These are phyloP conservation scores for Bauhinia variegata DNA, from an alignment of 306 rosid genomes.

Conservation along the genomic window DNA sequence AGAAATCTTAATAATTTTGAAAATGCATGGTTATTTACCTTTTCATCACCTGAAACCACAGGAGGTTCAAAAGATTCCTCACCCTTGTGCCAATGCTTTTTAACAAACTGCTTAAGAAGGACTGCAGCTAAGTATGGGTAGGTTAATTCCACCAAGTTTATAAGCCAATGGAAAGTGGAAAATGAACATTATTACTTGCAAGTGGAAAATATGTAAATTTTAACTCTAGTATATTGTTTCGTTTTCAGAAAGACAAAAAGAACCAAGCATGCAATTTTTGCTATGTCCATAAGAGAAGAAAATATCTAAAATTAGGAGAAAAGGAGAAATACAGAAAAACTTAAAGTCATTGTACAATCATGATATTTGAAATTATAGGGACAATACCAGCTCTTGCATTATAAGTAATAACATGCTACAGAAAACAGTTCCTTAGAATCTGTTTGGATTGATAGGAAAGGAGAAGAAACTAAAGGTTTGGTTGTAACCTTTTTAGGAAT, in stretches of 20 bases:
- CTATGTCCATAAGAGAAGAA: constrained; percentile 2
- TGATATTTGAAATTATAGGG: constrained; percentile 15
- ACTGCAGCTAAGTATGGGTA: constrained; percentile 90
- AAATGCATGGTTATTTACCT: constrained; percentile 50
- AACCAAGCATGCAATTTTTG: constrained; percentile 19
- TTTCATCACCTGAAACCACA: constrained; percentile 72
- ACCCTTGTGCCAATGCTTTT: constrained; percentile 91
- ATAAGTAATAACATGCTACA: constrained; percentile 18
- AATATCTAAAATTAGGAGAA: not conserved
- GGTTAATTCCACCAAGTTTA: constrained; percentile 63
- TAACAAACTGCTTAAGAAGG: constrained; percentile 88
- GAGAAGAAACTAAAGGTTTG: too few species aligned
- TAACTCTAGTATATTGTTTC: constrained; percentile 23
- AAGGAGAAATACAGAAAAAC: not conserved
- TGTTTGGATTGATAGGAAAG: too few species aligned
- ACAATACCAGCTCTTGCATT: constrained; percentile 20
- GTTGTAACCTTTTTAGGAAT: too few species aligned
- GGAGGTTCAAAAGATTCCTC: constrained; percentile 91
- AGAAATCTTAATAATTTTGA: constrained; percentile 4
- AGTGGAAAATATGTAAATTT: not conserved
- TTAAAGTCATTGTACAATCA: constrained; percentile 12
- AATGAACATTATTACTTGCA: constrained; percentile 17
- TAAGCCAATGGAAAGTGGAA: constrained; percentile 29
- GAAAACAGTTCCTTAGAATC: not conserved
- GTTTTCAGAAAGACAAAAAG: constrained; percentile 1